Evolutionary conservation across 1,284 basidiomycete genomes (phyloP).

Genomic region (Fomitopsis betulina): DNA sequence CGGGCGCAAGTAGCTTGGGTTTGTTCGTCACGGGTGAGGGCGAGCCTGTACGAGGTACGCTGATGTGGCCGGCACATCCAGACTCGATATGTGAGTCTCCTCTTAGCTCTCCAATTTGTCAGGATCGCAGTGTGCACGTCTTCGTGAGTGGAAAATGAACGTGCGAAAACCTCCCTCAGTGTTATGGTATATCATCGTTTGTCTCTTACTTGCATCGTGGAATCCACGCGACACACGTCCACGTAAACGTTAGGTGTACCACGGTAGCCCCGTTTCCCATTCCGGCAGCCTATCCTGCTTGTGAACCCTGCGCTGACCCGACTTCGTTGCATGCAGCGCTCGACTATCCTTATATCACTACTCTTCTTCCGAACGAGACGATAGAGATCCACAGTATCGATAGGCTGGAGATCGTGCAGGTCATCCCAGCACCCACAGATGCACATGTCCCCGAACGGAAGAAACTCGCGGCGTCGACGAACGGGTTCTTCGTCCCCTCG

Average conservation of each 20-base stretch:
- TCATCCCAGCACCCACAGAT: constrained; percentile 47
- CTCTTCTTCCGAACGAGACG: constrained; percentile 73
- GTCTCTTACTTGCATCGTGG: not conserved
- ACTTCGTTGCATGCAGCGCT: constrained; percentile 46
- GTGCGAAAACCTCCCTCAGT: not conserved
- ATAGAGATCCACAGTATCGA: constrained; percentile 81
- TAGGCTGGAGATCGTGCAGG: constrained; percentile 72
- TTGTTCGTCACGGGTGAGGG: constrained; percentile 81
- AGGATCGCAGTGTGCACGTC: not conserved
- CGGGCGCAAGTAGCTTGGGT: constrained; percentile 72
- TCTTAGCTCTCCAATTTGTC: not conserved
- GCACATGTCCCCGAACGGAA: constrained; percentile 17
- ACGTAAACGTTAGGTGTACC: constrained; percentile 3
- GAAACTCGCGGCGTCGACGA: constrained; percentile 41
- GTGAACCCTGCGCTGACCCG: not conserved
- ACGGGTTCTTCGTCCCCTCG: constrained; percentile 60
- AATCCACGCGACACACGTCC: constrained; percentile 1
- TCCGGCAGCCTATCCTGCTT: not conserved
- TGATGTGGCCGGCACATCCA: constrained; percentile 82
- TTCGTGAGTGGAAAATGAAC: not conserved
- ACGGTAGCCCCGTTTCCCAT: not conserved
- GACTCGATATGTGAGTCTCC: constrained; percentile 65
- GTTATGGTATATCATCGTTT: not conserved
- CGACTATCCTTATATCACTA: constrained; percentile 77
- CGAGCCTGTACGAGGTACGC: constrained; percentile 84